Percentiles rank a stretch among this genome's conserved stretches.
Evolutionary conservation across 2,329 filamentous ascomycete genomes (phyloP).

Genomic region (Alternaria conjuncta): DNA sequence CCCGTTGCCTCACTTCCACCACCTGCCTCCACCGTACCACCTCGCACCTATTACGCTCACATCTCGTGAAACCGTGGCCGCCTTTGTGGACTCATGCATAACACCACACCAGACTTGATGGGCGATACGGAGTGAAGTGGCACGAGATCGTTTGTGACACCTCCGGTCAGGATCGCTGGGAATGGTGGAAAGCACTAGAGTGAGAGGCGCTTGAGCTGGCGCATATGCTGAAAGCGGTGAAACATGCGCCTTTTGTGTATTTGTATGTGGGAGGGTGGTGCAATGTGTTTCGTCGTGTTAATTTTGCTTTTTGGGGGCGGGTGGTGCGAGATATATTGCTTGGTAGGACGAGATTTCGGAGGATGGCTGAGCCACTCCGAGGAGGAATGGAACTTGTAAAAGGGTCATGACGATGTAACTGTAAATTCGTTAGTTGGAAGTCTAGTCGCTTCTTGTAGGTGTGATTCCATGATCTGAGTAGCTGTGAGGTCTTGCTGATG

Average conservation of each 20-base stretch:
- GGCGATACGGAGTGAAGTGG: background rate
- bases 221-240: background rate
- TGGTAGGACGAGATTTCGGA: background rate
- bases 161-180: background rate
- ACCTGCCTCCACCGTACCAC: background rate
- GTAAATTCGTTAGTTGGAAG: background rate
- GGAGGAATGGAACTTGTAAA: background rate
- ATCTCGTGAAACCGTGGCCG: background rate
- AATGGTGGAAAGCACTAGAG: background rate
- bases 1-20: background rate
- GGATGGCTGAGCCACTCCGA: background rate
- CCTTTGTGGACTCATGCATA: background rate
- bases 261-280: background rate
- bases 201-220: background rate
- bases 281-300: background rate
- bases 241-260: constrained; percentile 6
- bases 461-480: background rate
- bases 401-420: background rate
- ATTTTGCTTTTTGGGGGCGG: background rate
- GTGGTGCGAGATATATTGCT: background rate
- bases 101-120: background rate
- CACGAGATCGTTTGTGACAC: constrained; percentile 6
- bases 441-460: background rate
- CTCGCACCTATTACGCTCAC: background rate
- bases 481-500: background rate